Conservation (phyloP, 1,284 basidiomycete genomes). For the Tilletia setariae region DNA sequence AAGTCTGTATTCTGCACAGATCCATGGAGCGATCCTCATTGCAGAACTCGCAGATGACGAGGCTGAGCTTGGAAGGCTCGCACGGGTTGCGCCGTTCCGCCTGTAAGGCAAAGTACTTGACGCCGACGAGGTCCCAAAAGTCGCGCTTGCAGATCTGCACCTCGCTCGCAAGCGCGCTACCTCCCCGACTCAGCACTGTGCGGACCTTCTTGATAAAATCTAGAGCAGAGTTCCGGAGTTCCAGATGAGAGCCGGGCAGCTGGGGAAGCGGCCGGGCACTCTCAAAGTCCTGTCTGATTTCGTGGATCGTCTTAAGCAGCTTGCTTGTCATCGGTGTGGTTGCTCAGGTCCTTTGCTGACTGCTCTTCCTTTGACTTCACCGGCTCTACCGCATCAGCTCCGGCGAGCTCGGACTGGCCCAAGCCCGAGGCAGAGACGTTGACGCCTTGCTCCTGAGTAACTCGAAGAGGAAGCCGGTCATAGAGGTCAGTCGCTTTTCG, state of each 20-base stretch:
- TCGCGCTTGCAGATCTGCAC: constrained; percentile 84
- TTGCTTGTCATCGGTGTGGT: constrained; percentile 77
- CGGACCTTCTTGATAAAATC: constrained; percentile 88
- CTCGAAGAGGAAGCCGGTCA: constrained; percentile 69
- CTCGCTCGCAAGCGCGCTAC: constrained; percentile 62
- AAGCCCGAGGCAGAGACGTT: constrained; percentile 10
- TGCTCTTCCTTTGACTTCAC: constrained; percentile 65
- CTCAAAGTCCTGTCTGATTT: constrained; percentile 55
- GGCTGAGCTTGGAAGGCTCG: constrained; percentile 78
- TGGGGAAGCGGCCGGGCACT: constrained; percentile 65
- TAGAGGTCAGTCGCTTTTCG: constrained; percentile 60
- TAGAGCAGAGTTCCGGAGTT: constrained; percentile 69
- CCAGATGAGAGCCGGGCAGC: constrained; percentile 79
- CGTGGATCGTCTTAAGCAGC: constrained; percentile 70
- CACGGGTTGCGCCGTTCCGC: constrained; percentile 75
- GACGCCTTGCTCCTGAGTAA: constrained; percentile 61
- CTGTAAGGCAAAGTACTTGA: constrained; percentile 69
- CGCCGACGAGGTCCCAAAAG: constrained; percentile 79
- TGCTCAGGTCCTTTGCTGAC: constrained; percentile 70
- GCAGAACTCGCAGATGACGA: constrained; percentile 86
- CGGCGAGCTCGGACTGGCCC: neutral
- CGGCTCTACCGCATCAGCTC: constrained; percentile 64
- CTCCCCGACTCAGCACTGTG: constrained; percentile 64
- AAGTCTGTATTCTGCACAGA: constrained; percentile 86
- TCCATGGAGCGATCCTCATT: constrained; percentile 87